Evolutionary conservation across 1,284 basidiomycete species (phyloP), one percentile per base, ranked within the genome.

Genomic region (Cystobasidium slooffiae): DNA sequence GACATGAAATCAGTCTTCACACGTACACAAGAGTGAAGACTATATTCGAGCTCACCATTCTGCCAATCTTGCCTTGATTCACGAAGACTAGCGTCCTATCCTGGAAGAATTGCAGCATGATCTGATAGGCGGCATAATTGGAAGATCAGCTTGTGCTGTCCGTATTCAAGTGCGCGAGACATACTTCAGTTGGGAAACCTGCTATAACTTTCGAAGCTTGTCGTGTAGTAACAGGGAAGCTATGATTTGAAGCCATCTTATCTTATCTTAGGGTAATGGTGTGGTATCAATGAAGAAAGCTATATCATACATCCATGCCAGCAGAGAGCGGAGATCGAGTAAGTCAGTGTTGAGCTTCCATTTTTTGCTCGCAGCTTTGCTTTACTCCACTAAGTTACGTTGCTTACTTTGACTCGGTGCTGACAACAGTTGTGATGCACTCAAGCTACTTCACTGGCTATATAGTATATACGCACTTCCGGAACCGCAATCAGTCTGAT

Each of bases 31-130:
- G n/a, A 47, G 44, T 20, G 9, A 14, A 20, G n/a, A 6, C n/a
- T 10, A 41, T 43, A 14, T 1, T 39, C 47, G 18, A 16, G 20
- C 63, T 47, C 61, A 72, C 69, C 69, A 73, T 73, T 46, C 62
- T 55, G 5, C 70, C 70, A 44, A 73, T 53, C 52, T 65, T 73
- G 39, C 70, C 70, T 43, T 73, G 70, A 37, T 62, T 62, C 31
- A 73, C 5, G 37, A 66, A 39, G 39, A 73, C 53, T 14, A 73
- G 9, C 12, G 63, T 66, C 51, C 43, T 53, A 52, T 73, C 70
- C n/a, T 65, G 44, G 41, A 73, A 73, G 44, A 73, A 37, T 61
- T 73, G 70, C 37, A 73, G 41, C 70, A 73, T 20, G 22, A 73
- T 55, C 70, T 73, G 70, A n/a, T 31, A n/a, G 41, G 1, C 22